phyloP scores from a whole-genome alignment of 352 stramenopile species.

The Elongisporangium senticosum region DNA sequence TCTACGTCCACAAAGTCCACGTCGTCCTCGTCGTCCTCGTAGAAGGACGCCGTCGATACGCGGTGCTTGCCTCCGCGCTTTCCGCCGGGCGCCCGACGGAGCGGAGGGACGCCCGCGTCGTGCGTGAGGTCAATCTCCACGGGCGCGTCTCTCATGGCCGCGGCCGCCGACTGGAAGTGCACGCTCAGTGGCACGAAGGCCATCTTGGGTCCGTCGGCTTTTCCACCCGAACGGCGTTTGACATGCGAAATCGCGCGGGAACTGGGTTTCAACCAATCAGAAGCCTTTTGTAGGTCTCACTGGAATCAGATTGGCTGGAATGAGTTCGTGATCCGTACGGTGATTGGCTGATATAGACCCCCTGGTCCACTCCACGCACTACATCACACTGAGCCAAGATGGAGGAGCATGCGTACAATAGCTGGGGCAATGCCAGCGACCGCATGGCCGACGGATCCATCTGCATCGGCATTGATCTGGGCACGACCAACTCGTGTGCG shows the following conservation, averaged over 20 bases:
- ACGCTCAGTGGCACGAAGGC: slow-evolving; percentile 45
- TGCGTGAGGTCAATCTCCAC: slow-evolving; percentile 47
- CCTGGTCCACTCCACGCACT: neutral
- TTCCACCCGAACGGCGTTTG: neutral
- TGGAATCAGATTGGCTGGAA: neutral
- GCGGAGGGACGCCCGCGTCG: slow-evolving; percentile 2
- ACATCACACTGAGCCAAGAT: slow-evolving; percentile 3
- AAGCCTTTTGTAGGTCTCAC: neutral
- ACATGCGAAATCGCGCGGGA: neutral
- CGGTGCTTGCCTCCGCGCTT: neutral
- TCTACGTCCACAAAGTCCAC: slow-evolving; percentile 16
- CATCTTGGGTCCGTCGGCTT: neutral
- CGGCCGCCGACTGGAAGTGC: slow-evolving; percentile 43
- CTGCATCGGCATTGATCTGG: slow-evolving; percentile 99
- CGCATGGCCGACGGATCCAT: slow-evolving; percentile 66
- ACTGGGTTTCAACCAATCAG: neutral
- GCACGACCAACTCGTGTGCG: slow-evolving; percentile 99
- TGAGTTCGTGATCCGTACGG: too few species aligned
- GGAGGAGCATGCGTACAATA: slow-evolving; percentile 55
- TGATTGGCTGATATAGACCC: neutral
- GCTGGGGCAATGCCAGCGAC: slow-evolving; percentile 64
- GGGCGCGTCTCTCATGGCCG: slow-evolving; percentile 6
- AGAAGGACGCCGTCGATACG: slow-evolving; percentile 25
- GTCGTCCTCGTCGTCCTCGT: slow-evolving; percentile 53
- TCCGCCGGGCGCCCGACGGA: slow-evolving; percentile 1